Conservation (phyloP, 352 stramenopile species). For the Phytophthora vignae region DNA sequence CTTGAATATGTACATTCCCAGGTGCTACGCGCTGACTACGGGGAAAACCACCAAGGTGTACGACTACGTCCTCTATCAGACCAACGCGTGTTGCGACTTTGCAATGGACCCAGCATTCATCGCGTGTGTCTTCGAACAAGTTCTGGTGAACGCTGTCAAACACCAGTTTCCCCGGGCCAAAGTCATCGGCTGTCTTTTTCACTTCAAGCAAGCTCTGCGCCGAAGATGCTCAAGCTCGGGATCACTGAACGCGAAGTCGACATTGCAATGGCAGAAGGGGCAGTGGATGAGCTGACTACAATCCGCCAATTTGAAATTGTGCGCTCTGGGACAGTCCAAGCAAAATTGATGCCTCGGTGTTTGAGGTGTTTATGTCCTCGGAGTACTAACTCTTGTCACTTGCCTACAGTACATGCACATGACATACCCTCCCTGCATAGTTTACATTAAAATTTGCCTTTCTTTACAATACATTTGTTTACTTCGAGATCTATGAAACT, state of each 20-base stretch:
- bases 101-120: background rate
- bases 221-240: background rate
- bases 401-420: background rate
- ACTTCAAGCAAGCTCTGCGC: background rate
- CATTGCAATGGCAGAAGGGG: background rate
- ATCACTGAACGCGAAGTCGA: background rate
- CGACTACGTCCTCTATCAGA: background rate
- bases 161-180: background rate
- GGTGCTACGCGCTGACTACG: background rate
- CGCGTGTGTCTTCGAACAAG: too few relatives aligned
- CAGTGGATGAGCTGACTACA: background rate
- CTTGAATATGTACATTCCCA: background rate
- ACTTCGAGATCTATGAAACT: too few relatives aligned
- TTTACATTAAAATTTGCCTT: too few relatives aligned
- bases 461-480: too few relatives aligned
- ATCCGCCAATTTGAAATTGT: background rate
- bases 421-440: too few relatives aligned
- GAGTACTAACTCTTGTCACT: too few relatives aligned
- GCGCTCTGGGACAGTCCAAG: background rate
- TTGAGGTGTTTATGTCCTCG: background rate
- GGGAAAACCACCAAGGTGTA: background rate
- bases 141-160: background rate
- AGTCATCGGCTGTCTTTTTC: background rate
- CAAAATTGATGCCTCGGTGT: background rate
- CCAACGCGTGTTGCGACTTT: too few relatives aligned